Percentiles rank a stretch among this genome's conserved stretches.
Conservation (phyloP, 306 rosid genomes). For the Pterocarpus macrocarpus region DNA sequence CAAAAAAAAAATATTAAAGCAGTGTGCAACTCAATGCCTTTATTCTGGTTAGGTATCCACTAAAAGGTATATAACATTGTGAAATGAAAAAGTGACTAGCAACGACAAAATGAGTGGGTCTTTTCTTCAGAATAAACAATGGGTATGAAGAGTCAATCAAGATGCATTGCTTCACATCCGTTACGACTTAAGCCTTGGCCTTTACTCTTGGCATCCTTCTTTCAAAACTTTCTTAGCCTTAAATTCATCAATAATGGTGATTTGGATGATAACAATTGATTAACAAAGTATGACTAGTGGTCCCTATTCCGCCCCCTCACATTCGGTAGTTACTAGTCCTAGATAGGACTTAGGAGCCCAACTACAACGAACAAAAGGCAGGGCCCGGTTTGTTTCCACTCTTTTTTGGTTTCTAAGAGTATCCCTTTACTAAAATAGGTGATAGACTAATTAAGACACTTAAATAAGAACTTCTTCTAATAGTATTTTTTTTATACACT, state of each 20-base stretch:
- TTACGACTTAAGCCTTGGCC: constrained; percentile 20
- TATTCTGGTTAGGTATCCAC: too few species aligned
- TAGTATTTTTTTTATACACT: too few species aligned
- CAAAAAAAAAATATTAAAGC: too few species aligned
- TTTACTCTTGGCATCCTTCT: constrained; percentile 38
- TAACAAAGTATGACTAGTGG: constrained; percentile 34
- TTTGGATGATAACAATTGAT: constrained; percentile 19
- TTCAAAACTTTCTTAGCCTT: constrained; percentile 18
- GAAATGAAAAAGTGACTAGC: background rate
- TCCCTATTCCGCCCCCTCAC: constrained; percentile 38
- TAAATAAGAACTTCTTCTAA: too few species aligned
- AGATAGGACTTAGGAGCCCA: background rate
- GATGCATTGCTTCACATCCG: constrained; percentile 15
- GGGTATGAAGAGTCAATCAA: constrained; percentile 24
- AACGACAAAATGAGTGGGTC: background rate
- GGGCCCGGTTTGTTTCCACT: constrained; percentile 1
- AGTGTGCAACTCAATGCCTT: too few species aligned
- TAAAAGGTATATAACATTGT: too few species aligned
- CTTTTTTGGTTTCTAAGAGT: too few species aligned
- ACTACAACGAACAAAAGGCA: constrained; percentile 18
- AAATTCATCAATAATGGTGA: constrained; percentile 36
- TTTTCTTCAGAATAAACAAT: background rate
- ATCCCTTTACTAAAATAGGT: too few species aligned
- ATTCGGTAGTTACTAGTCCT: constrained; percentile 4
- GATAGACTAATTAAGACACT: too few species aligned